Percentiles rank a stretch among this genome's conserved stretches.
phyloP scores from a whole-genome alignment of 257 asterid species.

The Solanum pimpinellifolium region DNA sequence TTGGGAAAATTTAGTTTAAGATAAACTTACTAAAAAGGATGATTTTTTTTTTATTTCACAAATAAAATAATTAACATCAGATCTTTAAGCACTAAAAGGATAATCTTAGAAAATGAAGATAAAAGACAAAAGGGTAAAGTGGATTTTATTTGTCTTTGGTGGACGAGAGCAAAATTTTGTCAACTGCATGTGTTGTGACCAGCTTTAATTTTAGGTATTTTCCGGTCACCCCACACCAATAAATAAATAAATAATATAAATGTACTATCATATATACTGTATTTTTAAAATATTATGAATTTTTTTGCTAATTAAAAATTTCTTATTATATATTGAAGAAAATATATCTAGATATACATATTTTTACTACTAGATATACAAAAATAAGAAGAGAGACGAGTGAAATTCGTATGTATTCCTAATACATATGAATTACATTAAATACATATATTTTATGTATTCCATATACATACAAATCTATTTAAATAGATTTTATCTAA shows the following conservation, averaged over 20 bases:
- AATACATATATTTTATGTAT: too few species aligned
- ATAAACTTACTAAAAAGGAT: not conserved
- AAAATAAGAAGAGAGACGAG: not conserved
- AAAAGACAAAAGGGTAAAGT: not conserved
- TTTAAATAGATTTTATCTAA: rapidly evolving
- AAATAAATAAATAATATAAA: too few species aligned
- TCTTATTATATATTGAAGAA: too few species aligned
- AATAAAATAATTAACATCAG: not conserved
- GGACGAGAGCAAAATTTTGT: not conserved
- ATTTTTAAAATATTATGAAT: rapidly evolving
- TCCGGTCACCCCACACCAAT: not conserved
- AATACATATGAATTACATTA: too few species aligned
- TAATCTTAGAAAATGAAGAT: not conserved
- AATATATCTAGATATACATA: too few species aligned
- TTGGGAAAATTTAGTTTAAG: not conserved
- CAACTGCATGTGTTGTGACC: not conserved
- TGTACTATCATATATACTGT: too few species aligned
- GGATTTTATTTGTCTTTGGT: not conserved
- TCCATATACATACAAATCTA: too few species aligned
- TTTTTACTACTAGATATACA: too few species aligned
- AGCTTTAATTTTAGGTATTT: not conserved
- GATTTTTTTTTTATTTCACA: not conserved
- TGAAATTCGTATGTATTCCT: not conserved
- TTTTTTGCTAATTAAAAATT: too few species aligned
- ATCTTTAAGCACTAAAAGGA: not conserved